These are phyloP conservation scores for Coniochaeta sp. DNA, from an alignment of 2,329 filamentous ascomycete genomes.

Conservation along the genomic window DNA sequence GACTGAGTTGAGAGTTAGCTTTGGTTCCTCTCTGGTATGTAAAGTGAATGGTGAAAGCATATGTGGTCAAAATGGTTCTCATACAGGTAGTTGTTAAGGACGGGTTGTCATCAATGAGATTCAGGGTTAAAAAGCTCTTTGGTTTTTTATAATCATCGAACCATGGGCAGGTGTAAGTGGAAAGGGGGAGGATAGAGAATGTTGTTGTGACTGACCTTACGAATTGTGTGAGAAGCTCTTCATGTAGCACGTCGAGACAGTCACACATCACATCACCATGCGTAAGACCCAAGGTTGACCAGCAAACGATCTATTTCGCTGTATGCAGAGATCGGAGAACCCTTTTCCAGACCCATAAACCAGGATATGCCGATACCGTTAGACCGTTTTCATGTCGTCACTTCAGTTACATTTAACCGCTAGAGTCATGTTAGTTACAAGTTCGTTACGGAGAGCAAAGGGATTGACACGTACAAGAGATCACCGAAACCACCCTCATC, in stretches of 20 bases:
- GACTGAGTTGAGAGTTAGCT: conserved; percentile 26
- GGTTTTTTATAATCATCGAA: conserved; percentile 51
- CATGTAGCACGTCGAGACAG: not conserved
- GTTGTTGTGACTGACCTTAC: conserved; percentile 36
- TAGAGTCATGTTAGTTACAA: conserved; percentile 32
- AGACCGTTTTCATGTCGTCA: not conserved
- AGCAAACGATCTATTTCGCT: conserved; percentile 42
- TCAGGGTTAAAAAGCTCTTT: conserved; percentile 67
- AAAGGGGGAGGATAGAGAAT: conserved; percentile 10
- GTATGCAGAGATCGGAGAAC: conserved; percentile 27
- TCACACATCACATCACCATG: conserved; percentile 14
- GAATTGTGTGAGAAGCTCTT: not conserved
- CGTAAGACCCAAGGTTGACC: conserved; percentile 29
- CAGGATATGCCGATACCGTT: conserved; percentile 17
- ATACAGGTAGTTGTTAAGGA: conserved; percentile 42
- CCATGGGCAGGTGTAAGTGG: not conserved
- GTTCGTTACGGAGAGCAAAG: not conserved
- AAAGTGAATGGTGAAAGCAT: conserved; percentile 11
- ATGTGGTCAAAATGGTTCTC: conserved; percentile 31
- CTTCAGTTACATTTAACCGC: conserved; percentile 41
- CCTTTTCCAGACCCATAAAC: conserved; percentile 36
- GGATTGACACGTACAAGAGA: conserved; percentile 55
- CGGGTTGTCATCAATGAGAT: conserved; percentile 49
- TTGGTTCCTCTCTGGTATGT: conserved; percentile 23
- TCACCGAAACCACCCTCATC: conserved; percentile 68